A percentile compares a stretch with the other conserved stretches of the same genome.
phyloP scores from a whole-genome alignment of 257 asterid genomes.

The Petunia axillaris region DNA sequence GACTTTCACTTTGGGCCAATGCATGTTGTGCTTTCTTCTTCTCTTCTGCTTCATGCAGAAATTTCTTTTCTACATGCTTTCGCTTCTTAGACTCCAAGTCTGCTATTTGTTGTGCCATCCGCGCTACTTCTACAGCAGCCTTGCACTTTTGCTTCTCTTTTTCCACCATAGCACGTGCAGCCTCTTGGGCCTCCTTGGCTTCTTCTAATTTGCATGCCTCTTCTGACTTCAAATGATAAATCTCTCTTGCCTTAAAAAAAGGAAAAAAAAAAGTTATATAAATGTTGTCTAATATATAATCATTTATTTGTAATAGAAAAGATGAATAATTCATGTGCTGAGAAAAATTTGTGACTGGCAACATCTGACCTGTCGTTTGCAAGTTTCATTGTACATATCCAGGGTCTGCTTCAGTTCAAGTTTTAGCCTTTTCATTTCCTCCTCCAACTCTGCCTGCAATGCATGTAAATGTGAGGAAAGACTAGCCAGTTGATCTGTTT shows the following conservation, averaged over 20 bases:
- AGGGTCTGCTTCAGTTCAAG: slow-evolving; percentile 65
- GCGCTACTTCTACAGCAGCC: slow-evolving; percentile 78
- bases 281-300: not conserved
- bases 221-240: slow-evolving; percentile 43
- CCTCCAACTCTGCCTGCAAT: slow-evolving; percentile 63
- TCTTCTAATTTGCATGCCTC: slow-evolving; percentile 51
- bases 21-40: slow-evolving; percentile 68
- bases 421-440: slow-evolving; percentile 67
- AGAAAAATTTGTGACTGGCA: not conserved
- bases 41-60: slow-evolving; percentile 56
- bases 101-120: slow-evolving; percentile 71
- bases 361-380: slow-evolving; percentile 41
- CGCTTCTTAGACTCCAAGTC: slow-evolving; percentile 71
- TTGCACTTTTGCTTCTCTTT: slow-evolving; percentile 73
- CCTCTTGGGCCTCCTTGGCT: slow-evolving; percentile 46
- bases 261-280: not conserved
- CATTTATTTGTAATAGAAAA: not conserved
- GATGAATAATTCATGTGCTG: not conserved
- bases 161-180: slow-evolving; percentile 57
- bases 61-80: slow-evolving; percentile 59
- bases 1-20: slow-evolving; percentile 43
- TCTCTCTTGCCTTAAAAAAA: slow-evolving; percentile 50
- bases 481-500: not conserved
- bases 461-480: slow-evolving; percentile 7
- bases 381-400: slow-evolving; percentile 57